Evolutionary conservation across 306 rosid genomes (phyloP).

Genomic region (Pueraria montana): DNA sequence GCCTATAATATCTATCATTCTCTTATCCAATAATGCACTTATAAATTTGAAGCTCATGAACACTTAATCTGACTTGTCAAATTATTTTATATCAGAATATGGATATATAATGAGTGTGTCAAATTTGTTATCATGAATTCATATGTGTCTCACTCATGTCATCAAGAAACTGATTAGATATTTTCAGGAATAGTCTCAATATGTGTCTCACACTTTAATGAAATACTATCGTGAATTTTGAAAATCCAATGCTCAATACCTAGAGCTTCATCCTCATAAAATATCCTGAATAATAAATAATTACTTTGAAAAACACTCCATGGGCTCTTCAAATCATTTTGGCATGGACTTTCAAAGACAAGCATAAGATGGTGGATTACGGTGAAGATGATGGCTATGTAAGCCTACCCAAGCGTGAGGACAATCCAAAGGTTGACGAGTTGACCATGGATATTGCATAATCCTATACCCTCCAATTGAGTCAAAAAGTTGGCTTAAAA

Average conservation of each 20-base stretch:
- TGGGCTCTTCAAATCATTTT: slow-evolving; percentile 4
- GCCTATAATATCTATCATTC: neutral
- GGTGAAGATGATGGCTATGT: slow-evolving; percentile 58
- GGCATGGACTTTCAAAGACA: neutral
- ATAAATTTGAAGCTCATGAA: neutral
- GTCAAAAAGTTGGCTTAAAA: slow-evolving; percentile 58
- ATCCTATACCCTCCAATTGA: neutral
- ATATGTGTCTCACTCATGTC: neutral
- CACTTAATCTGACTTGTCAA: neutral
- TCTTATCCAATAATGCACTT: neutral
- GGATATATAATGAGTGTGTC: neutral
- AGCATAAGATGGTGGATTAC: slow-evolving; percentile 43
- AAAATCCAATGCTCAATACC: neutral
- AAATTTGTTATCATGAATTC: neutral
- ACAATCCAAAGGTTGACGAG: slow-evolving; percentile 46
- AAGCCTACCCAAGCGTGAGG: slow-evolving; percentile 70
- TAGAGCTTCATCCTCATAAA: neutral
- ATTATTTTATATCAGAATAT: neutral
- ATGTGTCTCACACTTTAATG: neutral
- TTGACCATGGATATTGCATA: slow-evolving; percentile 46
- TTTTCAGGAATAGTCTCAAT: neutral
- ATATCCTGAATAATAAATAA: neutral
- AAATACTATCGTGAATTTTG: neutral
- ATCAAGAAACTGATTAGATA: neutral
- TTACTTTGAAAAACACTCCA: neutral